Evolutionary conservation across 139 green algal genomes (phyloP), one percentile per base, ranked within the genome.

Genomic region (Desmodesmus armatus): DNA sequence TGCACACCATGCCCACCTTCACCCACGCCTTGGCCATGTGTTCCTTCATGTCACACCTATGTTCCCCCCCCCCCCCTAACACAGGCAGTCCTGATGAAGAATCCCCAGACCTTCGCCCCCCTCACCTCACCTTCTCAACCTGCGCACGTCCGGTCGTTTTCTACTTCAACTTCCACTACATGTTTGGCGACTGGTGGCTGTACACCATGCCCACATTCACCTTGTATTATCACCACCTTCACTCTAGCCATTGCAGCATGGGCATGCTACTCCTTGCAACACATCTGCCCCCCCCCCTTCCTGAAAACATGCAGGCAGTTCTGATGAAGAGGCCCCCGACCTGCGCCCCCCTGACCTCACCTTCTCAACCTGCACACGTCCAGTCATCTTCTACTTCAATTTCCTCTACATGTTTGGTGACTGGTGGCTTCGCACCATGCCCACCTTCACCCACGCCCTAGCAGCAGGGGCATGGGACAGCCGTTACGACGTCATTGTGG

Each of bases 351-450:
- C 72, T 21, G n/a, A n/a, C n/a, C 3, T 69, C 60, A 25, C 3
- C 43, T 79, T 79, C 3, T 53, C 31, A 31, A 63, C 63, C 44
- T 79, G 72, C n/a, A 27, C 72, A 31, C 43, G 43, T 3, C 72
- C 72, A 3, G 72, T 79, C 3, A 44, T 79, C 2, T 11, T 79
- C 19, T 79, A 79, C 31, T 29, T 65, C 31, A 79, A 63, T 53
- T 27, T 44, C 39, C 29, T 63, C 43, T 79, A 63, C 29, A 79
- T 79, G 72, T 65, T 62, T 62, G 72, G 72, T 5, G 43, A 79
- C 44, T 63, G 63, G 9, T 43, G 27, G n/a, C 29, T 65, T 13
- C n/a, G 72, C 5, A 63, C 43, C 3, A 79, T 79, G 72, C 72
- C 72, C 43, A 79, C 72, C 25, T 40, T 65, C 27, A 29, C 65